These are phyloP conservation scores for Chrysoporthe puriensis DNA, from an alignment of 2,329 filamentous ascomycete genomes.

Conservation along the genomic window DNA sequence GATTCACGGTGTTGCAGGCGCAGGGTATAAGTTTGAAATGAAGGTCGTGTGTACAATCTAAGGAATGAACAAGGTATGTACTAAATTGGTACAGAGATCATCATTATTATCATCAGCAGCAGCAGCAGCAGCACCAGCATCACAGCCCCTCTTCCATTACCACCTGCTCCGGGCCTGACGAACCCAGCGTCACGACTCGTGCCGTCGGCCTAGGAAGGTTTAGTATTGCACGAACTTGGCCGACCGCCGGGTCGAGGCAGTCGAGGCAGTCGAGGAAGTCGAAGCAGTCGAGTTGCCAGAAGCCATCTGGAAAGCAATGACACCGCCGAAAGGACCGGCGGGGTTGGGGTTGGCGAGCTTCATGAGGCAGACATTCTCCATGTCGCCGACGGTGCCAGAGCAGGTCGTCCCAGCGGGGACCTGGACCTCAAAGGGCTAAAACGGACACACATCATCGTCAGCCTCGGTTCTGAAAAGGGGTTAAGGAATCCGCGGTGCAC, in stretches of 20 bases:
- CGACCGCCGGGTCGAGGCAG: not conserved
- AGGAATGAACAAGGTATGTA: slow-evolving; percentile 2
- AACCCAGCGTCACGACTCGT: slow-evolving; percentile 10
- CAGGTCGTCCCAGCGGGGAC: slow-evolving; percentile 31
- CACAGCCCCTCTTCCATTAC: not conserved
- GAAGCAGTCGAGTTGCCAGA: not conserved
- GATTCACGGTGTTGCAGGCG: not conserved
- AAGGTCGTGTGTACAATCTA: not conserved
- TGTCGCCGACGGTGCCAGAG: slow-evolving; percentile 25
- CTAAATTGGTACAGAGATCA: slow-evolving; percentile 5
- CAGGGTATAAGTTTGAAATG: not conserved
- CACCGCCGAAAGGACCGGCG: slow-evolving; percentile 31
- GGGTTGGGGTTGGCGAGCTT: slow-evolving; percentile 32
- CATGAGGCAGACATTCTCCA: slow-evolving; percentile 30
- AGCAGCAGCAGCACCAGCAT: slow-evolving; percentile 4
- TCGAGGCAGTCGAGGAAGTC: not conserved
- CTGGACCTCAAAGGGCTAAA: slow-evolving; percentile 27
- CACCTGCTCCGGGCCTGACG: slow-evolving; percentile 2
- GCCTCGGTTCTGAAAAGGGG: not conserved
- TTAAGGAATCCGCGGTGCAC: slow-evolving; percentile 9
- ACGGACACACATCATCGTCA: not conserved
- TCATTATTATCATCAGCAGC: slow-evolving; percentile 5
- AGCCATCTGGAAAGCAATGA: slow-evolving; percentile 32
- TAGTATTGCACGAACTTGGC: slow-evolving; percentile 7
- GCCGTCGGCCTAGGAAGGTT: not conserved